phyloP scores from a whole-genome alignment of 1,139 yeast species.

The Zygosaccharomyces pseudobailii region DNA sequence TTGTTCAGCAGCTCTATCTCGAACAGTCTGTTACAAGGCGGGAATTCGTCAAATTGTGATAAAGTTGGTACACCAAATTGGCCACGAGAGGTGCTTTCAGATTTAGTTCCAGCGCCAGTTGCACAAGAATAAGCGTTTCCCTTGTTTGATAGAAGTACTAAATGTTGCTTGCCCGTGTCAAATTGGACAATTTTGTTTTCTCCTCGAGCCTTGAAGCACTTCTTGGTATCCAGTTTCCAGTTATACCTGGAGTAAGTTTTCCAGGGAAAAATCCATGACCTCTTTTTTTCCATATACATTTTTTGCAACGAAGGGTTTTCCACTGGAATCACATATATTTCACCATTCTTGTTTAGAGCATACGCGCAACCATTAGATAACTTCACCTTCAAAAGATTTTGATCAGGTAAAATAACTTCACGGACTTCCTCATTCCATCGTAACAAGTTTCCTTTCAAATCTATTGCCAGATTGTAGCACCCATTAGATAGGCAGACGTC shows the following conservation, averaged over 20 bases:
- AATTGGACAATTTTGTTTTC: slow-evolving; percentile 48
- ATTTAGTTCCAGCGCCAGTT: slow-evolving; percentile 40
- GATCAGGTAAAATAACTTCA: slow-evolving; percentile 37
- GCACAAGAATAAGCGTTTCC: slow-evolving; percentile 65
- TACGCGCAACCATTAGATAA: slow-evolving; percentile 56
- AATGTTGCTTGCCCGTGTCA: slow-evolving; percentile 61
- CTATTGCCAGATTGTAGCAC: slow-evolving; percentile 55
- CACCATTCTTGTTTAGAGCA: slow-evolving; percentile 51
- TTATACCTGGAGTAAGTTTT: slow-evolving; percentile 20
- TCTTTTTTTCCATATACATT: slow-evolving; percentile 8
- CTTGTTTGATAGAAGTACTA: slow-evolving; percentile 54
- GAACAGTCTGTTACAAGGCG: slow-evolving; percentile 20
- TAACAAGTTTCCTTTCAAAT: slow-evolving; percentile 66
- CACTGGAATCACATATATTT: slow-evolving; percentile 48
- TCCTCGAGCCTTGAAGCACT: slow-evolving; percentile 27
- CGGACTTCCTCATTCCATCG: slow-evolving; percentile 48
- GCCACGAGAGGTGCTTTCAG: slow-evolving; percentile 48
- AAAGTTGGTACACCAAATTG: slow-evolving; percentile 76
- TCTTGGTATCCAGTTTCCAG: slow-evolving; percentile 21
- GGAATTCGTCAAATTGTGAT: slow-evolving; percentile 52
- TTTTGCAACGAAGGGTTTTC: slow-evolving; percentile 17
- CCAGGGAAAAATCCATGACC: slow-evolving; percentile 28
- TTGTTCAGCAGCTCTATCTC: slow-evolving; percentile 31
- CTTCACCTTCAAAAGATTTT: slow-evolving; percentile 42
- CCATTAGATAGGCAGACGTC: slow-evolving; percentile 53